Percentiles rank a stretch among this genome's conserved stretches.
phyloP scores from a whole-genome alignment of 768 basidiomycete genomes.

The Paxillus involutus region DNA sequence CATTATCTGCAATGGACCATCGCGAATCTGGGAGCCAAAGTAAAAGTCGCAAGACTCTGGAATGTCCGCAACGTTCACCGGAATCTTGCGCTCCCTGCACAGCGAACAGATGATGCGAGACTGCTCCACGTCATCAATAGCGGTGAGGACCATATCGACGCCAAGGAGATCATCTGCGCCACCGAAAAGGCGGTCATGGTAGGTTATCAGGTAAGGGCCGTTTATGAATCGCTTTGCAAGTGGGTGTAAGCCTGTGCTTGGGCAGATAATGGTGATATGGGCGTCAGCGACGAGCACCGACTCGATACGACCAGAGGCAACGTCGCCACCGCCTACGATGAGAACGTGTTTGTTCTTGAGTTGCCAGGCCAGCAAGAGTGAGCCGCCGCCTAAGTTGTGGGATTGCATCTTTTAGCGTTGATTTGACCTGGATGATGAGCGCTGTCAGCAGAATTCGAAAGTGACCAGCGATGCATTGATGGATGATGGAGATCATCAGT shows the following conservation, averaged over 20 bases:
- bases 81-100: constrained; percentile 68
- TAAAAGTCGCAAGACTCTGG: constrained; percentile 97
- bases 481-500: background rate
- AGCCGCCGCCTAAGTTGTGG: constrained; percentile 50
- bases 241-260: constrained; percentile 61
- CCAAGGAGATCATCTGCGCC: constrained; percentile 64
- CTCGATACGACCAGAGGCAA: constrained; percentile 86
- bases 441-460: background rate
- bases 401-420: background rate
- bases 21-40: constrained; percentile 91
- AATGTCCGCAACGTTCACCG: constrained; percentile 96
- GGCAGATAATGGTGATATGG: constrained; percentile 74
- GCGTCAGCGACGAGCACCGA: constrained; percentile 84
- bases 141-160: constrained; percentile 87
- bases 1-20: constrained; percentile 92
- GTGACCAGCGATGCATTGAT: too few relatives aligned
- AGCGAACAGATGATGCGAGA: constrained; percentile 72
- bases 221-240: constrained; percentile 56
- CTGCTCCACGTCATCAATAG: constrained; percentile 79
- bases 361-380: constrained; percentile 92
- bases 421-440: background rate
- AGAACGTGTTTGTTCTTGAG: constrained; percentile 82
- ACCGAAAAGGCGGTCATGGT: constrained; percentile 68
- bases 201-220: constrained; percentile 49
- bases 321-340: constrained; percentile 91